Evolutionary conservation across 1,284 basidiomycete species (phyloP).

Genomic region (Exobasidium rhododendri): DNA sequence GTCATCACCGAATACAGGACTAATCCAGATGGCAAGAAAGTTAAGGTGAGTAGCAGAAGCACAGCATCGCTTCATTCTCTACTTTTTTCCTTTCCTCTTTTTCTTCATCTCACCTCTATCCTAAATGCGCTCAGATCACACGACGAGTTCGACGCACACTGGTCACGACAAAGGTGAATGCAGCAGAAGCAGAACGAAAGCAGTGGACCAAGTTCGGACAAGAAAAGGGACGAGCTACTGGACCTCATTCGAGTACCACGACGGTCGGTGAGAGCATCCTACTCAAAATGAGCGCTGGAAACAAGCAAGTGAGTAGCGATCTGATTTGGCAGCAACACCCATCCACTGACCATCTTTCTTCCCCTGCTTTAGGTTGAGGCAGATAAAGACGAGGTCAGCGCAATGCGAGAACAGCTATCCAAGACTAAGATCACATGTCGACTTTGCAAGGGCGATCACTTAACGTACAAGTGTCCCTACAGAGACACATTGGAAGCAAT

Average conservation of each 20-base stretch:
- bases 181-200: slow-evolving; percentile 87
- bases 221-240: slow-evolving; percentile 81
- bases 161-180: slow-evolving; percentile 88
- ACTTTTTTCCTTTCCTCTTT: not conserved
- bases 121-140: slow-evolving; percentile 60
- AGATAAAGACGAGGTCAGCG: slow-evolving; percentile 70
- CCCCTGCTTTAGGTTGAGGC: slow-evolving; percentile 59
- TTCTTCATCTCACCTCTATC: not conserved
- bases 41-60: slow-evolving; percentile 75
- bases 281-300: slow-evolving; percentile 77
- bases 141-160: slow-evolving; percentile 81
- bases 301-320: slow-evolving; percentile 24
- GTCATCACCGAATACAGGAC: slow-evolving; percentile 77
- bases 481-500: slow-evolving; percentile 75
- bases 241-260: slow-evolving; percentile 80
- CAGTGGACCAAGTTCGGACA: slow-evolving; percentile 86
- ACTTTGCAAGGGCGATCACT: slow-evolving; percentile 93
- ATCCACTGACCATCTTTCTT: slow-evolving; percentile 2
- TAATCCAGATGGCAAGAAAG: slow-evolving; percentile 89
- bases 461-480: slow-evolving; percentile 97
- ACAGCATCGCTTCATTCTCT: not conserved
- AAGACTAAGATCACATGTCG: slow-evolving; percentile 85
- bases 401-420: slow-evolving; percentile 68
- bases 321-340: not conserved
- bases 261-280: slow-evolving; percentile 88